phyloP scores from a whole-genome alignment of 2,329 filamentous ascomycete genomes.

The Pseudocercospora eumusae region DNA sequence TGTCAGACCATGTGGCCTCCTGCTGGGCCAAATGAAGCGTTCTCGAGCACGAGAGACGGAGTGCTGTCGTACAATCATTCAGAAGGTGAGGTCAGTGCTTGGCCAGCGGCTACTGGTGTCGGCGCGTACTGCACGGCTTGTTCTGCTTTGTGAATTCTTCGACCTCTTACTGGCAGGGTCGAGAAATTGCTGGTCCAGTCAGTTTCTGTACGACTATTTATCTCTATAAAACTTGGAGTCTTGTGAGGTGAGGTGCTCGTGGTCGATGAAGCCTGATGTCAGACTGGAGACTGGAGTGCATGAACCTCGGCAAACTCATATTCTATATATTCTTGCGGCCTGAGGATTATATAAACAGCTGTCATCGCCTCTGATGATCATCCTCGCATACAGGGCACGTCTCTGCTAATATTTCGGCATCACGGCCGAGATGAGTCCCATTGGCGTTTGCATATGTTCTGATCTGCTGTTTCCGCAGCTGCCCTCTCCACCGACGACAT shows the following conservation, averaged over 20 bases:
- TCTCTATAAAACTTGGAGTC: neutral
- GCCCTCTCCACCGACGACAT: conserved; percentile 12
- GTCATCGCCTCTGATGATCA: neutral
- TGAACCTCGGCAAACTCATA: neutral
- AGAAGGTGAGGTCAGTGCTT: conserved; percentile 5
- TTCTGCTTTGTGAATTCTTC: neutral
- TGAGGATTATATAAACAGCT: neutral
- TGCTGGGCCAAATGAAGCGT: neutral
- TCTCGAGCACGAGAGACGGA: neutral
- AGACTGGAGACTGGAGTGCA: neutral
- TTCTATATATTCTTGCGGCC: too few species aligned
- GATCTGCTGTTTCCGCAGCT: conserved; percentile 13
- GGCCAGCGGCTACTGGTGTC: conserved; percentile 3
- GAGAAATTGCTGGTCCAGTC: conserved; percentile 3
- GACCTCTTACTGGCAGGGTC: neutral
- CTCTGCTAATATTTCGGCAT: conserved; percentile 7
- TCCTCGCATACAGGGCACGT: neutral
- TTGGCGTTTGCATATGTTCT: conserved; percentile 19
- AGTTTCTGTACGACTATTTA: neutral
- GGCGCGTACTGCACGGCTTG: neutral
- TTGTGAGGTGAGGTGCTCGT: neutral
- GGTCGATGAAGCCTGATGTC: neutral
- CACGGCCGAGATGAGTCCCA: neutral
- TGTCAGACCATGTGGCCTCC: neutral
- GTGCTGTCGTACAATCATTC: neutral